phyloP scores from a whole-genome alignment of 768 basidiomycete genomes.

The Mycena crocata region DNA sequence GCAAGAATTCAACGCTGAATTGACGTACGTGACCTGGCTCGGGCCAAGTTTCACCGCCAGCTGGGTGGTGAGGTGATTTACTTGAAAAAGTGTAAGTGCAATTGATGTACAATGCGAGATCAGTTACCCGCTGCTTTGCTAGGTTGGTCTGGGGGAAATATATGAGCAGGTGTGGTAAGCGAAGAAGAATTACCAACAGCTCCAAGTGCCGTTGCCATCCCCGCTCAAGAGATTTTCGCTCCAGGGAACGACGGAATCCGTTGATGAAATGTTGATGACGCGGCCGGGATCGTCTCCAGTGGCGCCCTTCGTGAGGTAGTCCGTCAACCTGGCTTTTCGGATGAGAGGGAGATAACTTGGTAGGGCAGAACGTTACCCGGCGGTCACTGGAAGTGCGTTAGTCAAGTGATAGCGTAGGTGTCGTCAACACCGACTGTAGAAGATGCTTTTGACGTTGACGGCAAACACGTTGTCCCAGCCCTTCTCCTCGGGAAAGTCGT shows the following conservation, averaged over 20 bases:
- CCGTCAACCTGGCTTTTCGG: conserved; percentile 21
- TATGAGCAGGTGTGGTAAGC: background rate
- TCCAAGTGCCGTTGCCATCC: conserved; percentile 34
- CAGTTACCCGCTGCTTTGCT: conserved; percentile 33
- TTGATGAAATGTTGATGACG: conserved; percentile 65
- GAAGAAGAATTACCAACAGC: conserved; percentile 9
- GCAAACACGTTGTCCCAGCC: conserved; percentile 28
- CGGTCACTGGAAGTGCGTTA: conserved; percentile 25
- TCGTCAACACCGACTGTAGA: conserved; percentile 24
- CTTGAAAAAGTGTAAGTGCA: background rate
- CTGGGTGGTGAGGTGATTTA: conserved; percentile 32
- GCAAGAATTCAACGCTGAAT: too few relatives aligned
- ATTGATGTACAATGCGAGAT: background rate
- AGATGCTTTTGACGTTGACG: conserved; percentile 24
- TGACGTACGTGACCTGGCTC: conserved; percentile 32
- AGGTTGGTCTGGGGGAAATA: conserved; percentile 27
- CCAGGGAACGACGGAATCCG: conserved; percentile 30
- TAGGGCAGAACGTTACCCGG: conserved; percentile 19
- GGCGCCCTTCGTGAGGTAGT: conserved; percentile 38
- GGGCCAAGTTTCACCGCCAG: conserved; percentile 33
- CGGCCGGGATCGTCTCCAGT: conserved; percentile 61
- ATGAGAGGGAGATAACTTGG: conserved; percentile 9
- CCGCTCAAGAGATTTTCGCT: conserved; percentile 31
- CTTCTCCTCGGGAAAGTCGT: conserved; percentile 57
- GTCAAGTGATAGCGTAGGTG: background rate